A percentile compares a stretch with the other conserved stretches of the same genome.
These are phyloP conservation scores for Chrysanthemum seticuspe DNA, from an alignment of 129 eudicot genomes.

Conservation along the genomic window DNA sequence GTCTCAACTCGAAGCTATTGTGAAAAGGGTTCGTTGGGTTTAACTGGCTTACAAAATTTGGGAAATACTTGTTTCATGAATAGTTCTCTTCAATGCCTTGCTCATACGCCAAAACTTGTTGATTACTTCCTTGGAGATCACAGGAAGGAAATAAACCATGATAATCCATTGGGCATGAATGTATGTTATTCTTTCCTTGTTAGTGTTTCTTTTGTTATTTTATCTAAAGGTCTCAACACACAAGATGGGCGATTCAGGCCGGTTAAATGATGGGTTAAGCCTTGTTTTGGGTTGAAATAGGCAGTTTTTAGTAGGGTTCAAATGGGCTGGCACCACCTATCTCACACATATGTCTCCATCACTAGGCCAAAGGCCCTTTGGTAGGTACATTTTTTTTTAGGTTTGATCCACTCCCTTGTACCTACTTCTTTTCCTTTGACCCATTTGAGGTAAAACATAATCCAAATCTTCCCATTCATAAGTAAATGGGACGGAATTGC, in stretches of 20 bases:
- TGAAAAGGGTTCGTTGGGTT: conserved; percentile 90
- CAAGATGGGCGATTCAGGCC: too few species aligned
- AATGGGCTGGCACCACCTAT: too few species aligned
- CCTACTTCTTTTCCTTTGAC: neutral
- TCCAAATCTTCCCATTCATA: neutral
- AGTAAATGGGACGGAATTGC: neutral
- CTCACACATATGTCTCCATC: too few species aligned
- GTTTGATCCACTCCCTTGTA: neutral
- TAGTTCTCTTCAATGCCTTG: conserved; percentile 97
- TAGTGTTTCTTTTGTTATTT: neutral
- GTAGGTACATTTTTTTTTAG: too few species aligned
- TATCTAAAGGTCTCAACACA: neutral
- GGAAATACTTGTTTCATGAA: conserved; percentile 99
- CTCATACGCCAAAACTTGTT: conserved; percentile 95
- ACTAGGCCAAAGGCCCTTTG: too few species aligned
- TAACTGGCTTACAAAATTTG: conserved; percentile 91
- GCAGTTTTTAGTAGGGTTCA: neutral
- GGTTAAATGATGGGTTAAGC: neutral
- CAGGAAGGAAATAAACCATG: conserved; percentile 78
- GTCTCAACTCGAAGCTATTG: conserved; percentile 41
- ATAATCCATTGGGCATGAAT: conserved; percentile 96
- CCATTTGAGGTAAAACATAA: neutral
- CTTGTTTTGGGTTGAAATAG: neutral
- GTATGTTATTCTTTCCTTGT: conserved; percentile 45
- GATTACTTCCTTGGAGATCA: conserved; percentile 99